Evolutionary conservation across 768 basidiomycete species (phyloP).

Genomic region (Tylopilus sp.): DNA sequence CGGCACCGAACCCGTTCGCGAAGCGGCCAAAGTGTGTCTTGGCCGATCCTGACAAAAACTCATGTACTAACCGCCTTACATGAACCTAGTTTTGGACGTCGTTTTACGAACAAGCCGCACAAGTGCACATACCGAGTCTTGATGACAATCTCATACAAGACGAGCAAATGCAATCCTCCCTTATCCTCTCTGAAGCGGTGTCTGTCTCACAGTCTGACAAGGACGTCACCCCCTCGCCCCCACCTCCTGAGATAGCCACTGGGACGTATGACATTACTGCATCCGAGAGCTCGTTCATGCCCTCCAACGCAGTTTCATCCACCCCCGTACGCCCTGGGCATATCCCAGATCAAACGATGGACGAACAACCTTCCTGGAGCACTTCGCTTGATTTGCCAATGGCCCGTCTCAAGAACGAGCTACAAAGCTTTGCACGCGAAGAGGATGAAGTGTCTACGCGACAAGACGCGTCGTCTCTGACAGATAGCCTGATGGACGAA

Average conservation of each 20-base stretch:
- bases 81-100: constrained; percentile 84
- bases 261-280: constrained; percentile 39
- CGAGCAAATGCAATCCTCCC: constrained; percentile 37
- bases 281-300: constrained; percentile 73
- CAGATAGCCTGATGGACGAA: constrained; percentile 31
- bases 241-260: constrained; percentile 2
- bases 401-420: constrained; percentile 58
- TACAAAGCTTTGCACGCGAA: constrained; percentile 47
- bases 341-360: constrained; percentile 37
- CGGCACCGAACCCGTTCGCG: constrained; percentile 81
- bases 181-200: constrained; percentile 13
- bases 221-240: constrained; percentile 12
- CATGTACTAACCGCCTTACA: not conserved
- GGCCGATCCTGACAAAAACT: constrained; percentile 17
- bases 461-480: constrained; percentile 16
- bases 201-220: constrained; percentile 12
- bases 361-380: constrained; percentile 65
- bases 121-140: constrained; percentile 74
- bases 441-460: constrained; percentile 35
- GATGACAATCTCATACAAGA: constrained; percentile 63
- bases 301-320: constrained; percentile 69
- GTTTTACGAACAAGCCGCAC: constrained; percentile 93
- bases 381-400: constrained; percentile 73
- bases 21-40: constrained; percentile 76
- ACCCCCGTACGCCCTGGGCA: constrained; percentile 56